These are phyloP conservation scores for Toxoplasma gondii DNA, from an alignment of 169 alveolate genomes.

Conservation along the genomic window DNA sequence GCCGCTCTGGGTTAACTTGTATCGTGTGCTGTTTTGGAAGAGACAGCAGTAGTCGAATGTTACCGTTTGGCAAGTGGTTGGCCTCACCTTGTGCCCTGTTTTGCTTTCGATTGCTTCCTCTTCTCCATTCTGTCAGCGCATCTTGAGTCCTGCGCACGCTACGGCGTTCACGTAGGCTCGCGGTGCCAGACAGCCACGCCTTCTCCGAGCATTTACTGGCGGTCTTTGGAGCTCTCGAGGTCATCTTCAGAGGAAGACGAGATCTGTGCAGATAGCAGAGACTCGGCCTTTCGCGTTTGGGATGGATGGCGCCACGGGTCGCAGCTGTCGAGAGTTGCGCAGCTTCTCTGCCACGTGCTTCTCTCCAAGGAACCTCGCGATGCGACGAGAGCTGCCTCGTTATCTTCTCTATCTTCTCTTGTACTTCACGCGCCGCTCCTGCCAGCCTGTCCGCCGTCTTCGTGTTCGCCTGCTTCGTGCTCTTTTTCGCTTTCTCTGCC, in stretches of 20 bases:
- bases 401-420: no score
- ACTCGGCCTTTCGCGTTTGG: neutral
- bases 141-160: neutral
- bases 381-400: neutral
- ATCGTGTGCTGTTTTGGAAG: no score
- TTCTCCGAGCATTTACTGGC: neutral
- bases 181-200: neutral
- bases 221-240: neutral
- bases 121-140: neutral
- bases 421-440: no score
- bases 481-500: neutral
- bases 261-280: neutral
- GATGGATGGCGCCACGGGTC: constrained; percentile 42
- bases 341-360: neutral
- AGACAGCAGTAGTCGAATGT: no score
- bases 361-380: neutral
- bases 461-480: neutral
- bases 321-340: constrained; percentile 23
- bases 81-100: neutral
- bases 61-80: no score
- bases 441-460: neutral
- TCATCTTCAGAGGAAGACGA: neutral
- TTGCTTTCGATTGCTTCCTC: neutral
- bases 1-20: no score
- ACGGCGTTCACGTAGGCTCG: neutral